Evolutionary conservation across 768 basidiomycete genomes (phyloP).

Genomic region (Pleurotus citrinopileatus): DNA sequence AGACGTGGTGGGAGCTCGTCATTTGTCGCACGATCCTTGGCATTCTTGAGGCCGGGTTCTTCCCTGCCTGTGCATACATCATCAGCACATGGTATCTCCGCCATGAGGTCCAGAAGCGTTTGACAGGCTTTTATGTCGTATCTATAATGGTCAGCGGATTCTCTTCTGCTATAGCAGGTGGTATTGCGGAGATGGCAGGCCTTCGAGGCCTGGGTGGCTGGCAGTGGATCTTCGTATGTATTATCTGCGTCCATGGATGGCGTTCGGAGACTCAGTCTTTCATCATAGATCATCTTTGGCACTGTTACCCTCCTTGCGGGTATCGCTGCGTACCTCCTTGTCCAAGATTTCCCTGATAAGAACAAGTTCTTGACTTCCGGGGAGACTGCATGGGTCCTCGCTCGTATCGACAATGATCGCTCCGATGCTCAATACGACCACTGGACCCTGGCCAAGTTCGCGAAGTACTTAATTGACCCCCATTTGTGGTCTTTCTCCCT

Average conservation of each 20-base stretch:
- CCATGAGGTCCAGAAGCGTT: conserved; percentile 21
- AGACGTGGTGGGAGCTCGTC: conserved; percentile 7
- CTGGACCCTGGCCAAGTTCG: conserved; percentile 27
- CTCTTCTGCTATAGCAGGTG: conserved; percentile 25
- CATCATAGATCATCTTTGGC: conserved; percentile 20
- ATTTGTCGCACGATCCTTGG: conserved; percentile 5
- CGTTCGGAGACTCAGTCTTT: neutral
- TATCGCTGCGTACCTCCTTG: conserved; percentile 26
- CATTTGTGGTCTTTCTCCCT: conserved; percentile 25
- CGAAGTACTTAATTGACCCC: conserved; percentile 33
- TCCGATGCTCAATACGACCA: conserved; percentile 34
- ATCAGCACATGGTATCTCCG: conserved; percentile 24
- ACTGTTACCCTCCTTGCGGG: conserved; percentile 27
- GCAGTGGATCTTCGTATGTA: conserved; percentile 34
- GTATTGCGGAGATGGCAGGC: conserved; percentile 21
- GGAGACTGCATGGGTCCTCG: conserved; percentile 27
- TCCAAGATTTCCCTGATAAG: conserved; percentile 33
- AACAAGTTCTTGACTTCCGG: conserved; percentile 31
- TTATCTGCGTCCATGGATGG: neutral
- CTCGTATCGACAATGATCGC: conserved; percentile 34
- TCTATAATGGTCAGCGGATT: conserved; percentile 17
- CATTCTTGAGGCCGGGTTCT: conserved; percentile 5
- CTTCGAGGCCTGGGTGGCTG: conserved; percentile 26
- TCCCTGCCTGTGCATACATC: conserved; percentile 15
- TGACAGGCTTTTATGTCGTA: conserved; percentile 21